Evolutionary conservation across 2,329 filamentous ascomycete species (phyloP), one percentile per base, ranked within the genome.

Genomic region (Penicillium sp.): DNA sequence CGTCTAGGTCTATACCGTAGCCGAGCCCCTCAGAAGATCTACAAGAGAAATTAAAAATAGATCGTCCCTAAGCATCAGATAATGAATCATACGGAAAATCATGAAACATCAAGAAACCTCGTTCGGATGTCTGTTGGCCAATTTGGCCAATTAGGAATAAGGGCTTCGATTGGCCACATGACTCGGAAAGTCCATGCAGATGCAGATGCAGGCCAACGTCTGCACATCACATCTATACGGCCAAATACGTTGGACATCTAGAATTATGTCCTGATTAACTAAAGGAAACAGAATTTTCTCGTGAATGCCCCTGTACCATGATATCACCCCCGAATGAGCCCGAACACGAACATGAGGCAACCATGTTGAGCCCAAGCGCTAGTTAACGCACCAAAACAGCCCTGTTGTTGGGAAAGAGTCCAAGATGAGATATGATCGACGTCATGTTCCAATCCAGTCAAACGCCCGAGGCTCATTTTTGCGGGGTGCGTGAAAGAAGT

Each of bases 391-490:
- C 27, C 41, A 41, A 48, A 46, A 39, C 31, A 29, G 37, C 42
- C 41, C 46, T 56, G 50, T 63, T 56, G 55, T 62, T 60, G 59
- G 54, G 60, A 50, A 44, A 52, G 41, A 23, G 8, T 47, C 50
- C 44, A 34, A 41, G 52, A 56, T 35, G 51, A 51, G 38, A 46
- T 39, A n/a, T 13, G 60, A 59, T 64, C 57, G 50, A 63, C 58
- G 47, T 54, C 56, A 60, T 60, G 21, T 15, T 44, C 50, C 3
- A 50, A 50, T 38, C 16, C 16, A 27, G 27, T 15, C 51, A 39
- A 52, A 40, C 2, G 44, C 52, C 60, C 57, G 55, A 59, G 60
- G 57, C 55, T 58, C 51, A 18, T 56, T 54, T 57, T 55, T 57
- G 55, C 50, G 50, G 53, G 56, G 56, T 42, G 57, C 54, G 55